Evolutionary conservation across 441 rosid species (phyloP).

Genomic region (Gossypium trilobum): DNA sequence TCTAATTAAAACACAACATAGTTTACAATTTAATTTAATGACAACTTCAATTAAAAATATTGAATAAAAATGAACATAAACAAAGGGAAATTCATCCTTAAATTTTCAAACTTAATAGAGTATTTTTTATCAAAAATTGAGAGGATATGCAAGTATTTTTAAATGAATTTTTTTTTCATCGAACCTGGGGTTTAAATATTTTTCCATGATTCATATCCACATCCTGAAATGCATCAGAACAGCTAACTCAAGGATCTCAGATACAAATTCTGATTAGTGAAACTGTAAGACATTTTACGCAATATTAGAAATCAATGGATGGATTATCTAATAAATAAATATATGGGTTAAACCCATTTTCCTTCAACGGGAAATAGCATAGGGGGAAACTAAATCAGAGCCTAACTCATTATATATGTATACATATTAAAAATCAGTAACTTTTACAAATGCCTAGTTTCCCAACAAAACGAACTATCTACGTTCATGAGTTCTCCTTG

Average conservation of each 20-base stretch:
- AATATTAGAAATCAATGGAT: not conserved
- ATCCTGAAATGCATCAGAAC: not conserved
- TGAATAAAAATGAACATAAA: not conserved
- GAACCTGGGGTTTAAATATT: not conserved
- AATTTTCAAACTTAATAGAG: not conserved
- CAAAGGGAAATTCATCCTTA: not conserved
- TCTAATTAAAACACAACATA: not conserved
- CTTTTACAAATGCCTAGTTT: conserved; percentile 11
- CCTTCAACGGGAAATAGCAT: not conserved
- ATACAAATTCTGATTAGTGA: not conserved
- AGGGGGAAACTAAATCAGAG: not conserved
- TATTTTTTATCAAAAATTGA: not conserved
- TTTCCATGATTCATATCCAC: not conserved
- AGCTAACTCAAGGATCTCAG: not conserved
- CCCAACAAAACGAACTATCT: conserved; percentile 18
- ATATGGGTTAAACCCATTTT: not conserved
- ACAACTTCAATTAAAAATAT: not conserved
- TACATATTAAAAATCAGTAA: not conserved
- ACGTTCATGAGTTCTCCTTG: conserved; percentile 37
- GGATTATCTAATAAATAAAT: not conserved
- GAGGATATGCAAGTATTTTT: not conserved
- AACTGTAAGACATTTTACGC: not conserved
- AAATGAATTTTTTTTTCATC: not conserved
- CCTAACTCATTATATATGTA: not conserved
- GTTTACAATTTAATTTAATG: no score